A percentile compares a stretch with the other conserved stretches of the same genome.
These are phyloP conservation scores for Saprolegnia parasitica DNA, from an alignment of 352 stramenopile species.

Conservation along the genomic window DNA sequence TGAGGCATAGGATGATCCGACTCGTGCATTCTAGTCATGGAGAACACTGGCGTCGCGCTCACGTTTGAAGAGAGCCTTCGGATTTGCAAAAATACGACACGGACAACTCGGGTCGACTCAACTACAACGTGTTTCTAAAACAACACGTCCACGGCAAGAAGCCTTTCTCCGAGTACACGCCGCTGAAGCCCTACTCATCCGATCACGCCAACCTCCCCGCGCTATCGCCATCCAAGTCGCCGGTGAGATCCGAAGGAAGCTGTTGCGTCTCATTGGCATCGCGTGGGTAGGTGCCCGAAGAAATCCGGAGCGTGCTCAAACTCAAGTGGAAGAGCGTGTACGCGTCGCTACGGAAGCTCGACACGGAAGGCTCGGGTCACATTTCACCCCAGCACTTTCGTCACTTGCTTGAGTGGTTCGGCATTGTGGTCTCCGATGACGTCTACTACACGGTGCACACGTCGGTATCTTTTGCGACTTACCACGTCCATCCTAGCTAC, in stretches of 20 bases:
- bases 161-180: slow-evolving; percentile 19
- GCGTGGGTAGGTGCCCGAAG: slow-evolving; percentile 37
- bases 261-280: background rate
- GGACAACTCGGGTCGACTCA: slow-evolving; percentile 60
- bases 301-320: slow-evolving; percentile 48
- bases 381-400: slow-evolving; percentile 60
- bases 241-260: background rate
- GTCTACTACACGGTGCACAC: slow-evolving; percentile 29
- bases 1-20: no score
- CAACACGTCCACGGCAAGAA: slow-evolving; percentile 46
- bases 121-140: slow-evolving; percentile 60
- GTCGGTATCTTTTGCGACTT: background rate
- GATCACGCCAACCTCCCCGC: slow-evolving; percentile 13
- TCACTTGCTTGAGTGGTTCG: slow-evolving; percentile 71
- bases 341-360: slow-evolving; percentile 55
- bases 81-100: slow-evolving; percentile 70
- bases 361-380: slow-evolving; percentile 49
- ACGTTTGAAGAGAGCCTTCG: slow-evolving; percentile 57
- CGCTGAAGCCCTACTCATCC: slow-evolving; percentile 7
- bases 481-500: slow-evolving; percentile 39
- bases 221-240: slow-evolving; percentile 8
- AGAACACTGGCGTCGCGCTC: slow-evolving; percentile 46
- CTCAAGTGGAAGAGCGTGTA: slow-evolving; percentile 72
- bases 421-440: slow-evolving; percentile 47
- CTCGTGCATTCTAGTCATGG: slow-evolving; percentile 36